Base-by-base conservation (phyloP, 768 basidiomycete species). In the Termitomyces sp. region DNA sequence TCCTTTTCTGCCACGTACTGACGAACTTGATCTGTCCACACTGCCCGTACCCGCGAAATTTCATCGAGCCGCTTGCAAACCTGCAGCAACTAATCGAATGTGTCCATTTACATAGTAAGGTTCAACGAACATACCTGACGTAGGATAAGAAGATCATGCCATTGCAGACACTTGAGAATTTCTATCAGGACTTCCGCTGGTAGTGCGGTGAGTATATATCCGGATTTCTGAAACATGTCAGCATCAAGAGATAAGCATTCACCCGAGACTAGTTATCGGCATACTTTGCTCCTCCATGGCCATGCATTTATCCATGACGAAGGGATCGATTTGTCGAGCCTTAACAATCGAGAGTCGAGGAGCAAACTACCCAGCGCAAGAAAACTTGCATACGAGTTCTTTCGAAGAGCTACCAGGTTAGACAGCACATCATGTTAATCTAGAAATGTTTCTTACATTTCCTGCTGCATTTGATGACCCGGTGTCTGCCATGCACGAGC, bases 51-150 rank as follows among this genome's bases (percentile, higher is more conserved):
- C 22, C 22, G 24, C 11, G 54, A 42, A 11, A n/a, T 32, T 11
- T 55, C 54, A 28, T 32, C 24, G 15, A 42, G 40, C 16, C 15
- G 54, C 54, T 55, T 42, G 54, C 54, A 42, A 22, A 55, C 54
- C 40, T 55, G 40, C 3, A 39, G n/a, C 35, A 9, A 40, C 18
- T 20, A 16, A 16, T 24, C n/a, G n/a, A n/a, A n/a, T 24, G 4
- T 9, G 18, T 42, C 16, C 33, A n/a, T 18, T 38, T 13, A 9
- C 13, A 18, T n/a, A 42, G 2, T 2, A 7, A 18, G 7, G 6
- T 4, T 24, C 7, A 7, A 28, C n/a, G n/a, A 32, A 55, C 22
- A 12, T 40, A 57, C 56, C 33, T 48, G 18, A 18, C 33, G 28
- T 5, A 48, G 15, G 4, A 24, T 7, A 40, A 38, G 56, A 16